phyloP scores from a whole-genome alignment of 2,329 filamentous ascomycete species.

The Penicillium sp. region DNA sequence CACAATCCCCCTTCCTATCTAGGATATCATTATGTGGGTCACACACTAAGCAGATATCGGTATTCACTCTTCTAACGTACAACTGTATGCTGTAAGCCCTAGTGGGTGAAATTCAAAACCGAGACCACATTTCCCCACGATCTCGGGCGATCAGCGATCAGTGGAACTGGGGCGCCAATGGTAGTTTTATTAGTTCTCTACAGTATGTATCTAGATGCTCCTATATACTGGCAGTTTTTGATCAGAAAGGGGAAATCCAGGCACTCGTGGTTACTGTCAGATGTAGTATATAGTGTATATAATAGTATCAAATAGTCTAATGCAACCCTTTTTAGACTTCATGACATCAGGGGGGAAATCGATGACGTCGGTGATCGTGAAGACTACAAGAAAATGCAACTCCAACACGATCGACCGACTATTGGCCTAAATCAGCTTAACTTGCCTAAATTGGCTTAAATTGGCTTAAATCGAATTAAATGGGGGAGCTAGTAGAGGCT shows the following conservation, averaged over 20 bases:
- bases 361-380: conserved; percentile 27
- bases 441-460: no score
- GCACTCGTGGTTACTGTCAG: neutral
- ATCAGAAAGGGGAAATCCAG: neutral
- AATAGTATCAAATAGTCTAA: neutral
- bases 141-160: conserved; percentile 1
- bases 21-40: neutral
- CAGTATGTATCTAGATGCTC: neutral
- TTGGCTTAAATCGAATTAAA: no score
- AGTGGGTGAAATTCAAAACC: neutral
- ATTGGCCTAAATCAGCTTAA: conserved; percentile 6
- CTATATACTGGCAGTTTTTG: no score
- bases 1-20: neutral
- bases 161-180: neutral
- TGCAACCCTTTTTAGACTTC: neutral
- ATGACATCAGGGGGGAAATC: conserved; percentile 21
- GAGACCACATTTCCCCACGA: conserved; percentile 6
- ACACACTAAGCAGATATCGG: no score
- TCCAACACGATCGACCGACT: conserved; percentile 3
- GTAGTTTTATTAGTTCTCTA: neutral
- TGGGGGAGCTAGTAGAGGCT: neutral
- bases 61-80: neutral
- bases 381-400: conserved; percentile 5
- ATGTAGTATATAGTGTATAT: neutral
- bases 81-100: no score